These are phyloP conservation scores for Phytomonas serpens DNA, from an alignment of 208 protist species.

Conservation along the genomic window DNA sequence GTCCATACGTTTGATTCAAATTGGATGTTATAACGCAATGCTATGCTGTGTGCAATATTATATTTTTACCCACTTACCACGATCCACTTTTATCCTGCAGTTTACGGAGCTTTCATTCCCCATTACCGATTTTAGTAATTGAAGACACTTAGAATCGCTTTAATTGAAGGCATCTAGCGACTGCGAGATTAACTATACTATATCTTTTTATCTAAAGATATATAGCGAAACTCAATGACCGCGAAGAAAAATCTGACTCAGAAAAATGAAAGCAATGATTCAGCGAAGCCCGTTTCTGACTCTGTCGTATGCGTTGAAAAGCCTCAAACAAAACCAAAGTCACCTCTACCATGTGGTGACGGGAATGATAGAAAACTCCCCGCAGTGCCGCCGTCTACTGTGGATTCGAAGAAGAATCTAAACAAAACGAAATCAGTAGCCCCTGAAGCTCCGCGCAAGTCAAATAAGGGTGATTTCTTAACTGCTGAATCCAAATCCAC, in stretches of 20 bases:
- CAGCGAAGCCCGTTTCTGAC: not conserved
- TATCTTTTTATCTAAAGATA: not conserved
- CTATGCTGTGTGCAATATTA: not conserved
- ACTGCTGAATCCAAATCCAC: not conserved
- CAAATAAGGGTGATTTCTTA: not conserved
- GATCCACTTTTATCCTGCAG: not conserved
- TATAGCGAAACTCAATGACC: not conserved
- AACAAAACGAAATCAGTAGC: not conserved
- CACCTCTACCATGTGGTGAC: not conserved
- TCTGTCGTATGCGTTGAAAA: not conserved
- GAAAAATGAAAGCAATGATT: not conserved
- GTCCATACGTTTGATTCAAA: not conserved
- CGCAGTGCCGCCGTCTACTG: not conserved
- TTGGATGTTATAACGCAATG: not conserved
- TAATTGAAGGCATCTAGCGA: not conserved
- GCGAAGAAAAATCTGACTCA: not conserved
- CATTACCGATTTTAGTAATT: not conserved
- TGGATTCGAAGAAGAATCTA: not conserved
- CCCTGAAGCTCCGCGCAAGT: not conserved
- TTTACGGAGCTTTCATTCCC: not conserved
- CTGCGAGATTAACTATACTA: not conserved
- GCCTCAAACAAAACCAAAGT: not conserved
- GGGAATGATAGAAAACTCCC: not conserved
- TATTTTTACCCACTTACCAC: not conserved
- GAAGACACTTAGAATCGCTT: not conserved